Evolutionary conservation across 192 early-diverging fungal genomes (phyloP), one percentile per base, ranked within the genome.

Genomic region (Coemansia umbellata): DNA sequence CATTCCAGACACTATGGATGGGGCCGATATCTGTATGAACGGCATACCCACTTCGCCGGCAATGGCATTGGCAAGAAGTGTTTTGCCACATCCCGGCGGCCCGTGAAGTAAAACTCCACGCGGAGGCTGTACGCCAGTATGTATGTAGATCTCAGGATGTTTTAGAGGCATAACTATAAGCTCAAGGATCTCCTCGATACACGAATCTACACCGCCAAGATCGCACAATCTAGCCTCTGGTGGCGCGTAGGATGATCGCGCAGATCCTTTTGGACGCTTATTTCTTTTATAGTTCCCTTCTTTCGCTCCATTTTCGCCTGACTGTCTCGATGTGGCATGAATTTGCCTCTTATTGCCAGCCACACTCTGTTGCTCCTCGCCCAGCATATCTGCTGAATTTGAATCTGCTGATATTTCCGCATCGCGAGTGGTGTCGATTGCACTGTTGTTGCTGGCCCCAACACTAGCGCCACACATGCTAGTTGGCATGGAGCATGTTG

Each of bases 71-170:
- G 96, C 96, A 31, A 98, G 78, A 66, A 88, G 69, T 1, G 96
- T 97, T 63, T 98, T 98, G 55, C 96, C 96, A 55, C 93, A 94
- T 50, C 96, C 96, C 11, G 94, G 92, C 26, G 96, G 94, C 15
- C 96, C 96, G 51, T 98, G 96, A 18, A 98, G 71, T 22, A 98
- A 63, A 24, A 98, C 90, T 28, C 96, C 96, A 41, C 93, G 69
- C 4, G 96, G 96, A 8, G 96, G 94, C 47, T 93, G 83, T 11
- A 95, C 90, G 36, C 96, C 96, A 11, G 92, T 86, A 59, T 97
- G 93, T 31, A 82, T 55, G 60, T 92, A 95, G 3, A 97, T 82
- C 70, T 96, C 93, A 1, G 94, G 89, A 69, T 97, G 93, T 45
- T 87, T 87, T 9, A 99, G 70, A 3, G 96, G 95, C 85, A 96